Conservation (phyloP, 306 rosid genomes). For the Ziziphus jujuba region DNA sequence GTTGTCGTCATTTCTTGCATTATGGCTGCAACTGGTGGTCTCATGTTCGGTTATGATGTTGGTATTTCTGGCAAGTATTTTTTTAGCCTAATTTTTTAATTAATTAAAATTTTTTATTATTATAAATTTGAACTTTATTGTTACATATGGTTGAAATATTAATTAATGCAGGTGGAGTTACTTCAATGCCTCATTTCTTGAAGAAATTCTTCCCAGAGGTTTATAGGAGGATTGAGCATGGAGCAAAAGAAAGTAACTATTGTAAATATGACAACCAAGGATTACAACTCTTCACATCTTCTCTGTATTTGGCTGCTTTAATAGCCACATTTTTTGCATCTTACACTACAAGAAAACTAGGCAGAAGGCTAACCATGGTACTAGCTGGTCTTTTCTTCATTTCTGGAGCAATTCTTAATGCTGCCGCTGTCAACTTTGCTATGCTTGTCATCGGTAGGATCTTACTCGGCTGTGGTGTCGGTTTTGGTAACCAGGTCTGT, state of each 20-base stretch:
- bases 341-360: slow-evolving; percentile 45
- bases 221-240: slow-evolving; percentile 30
- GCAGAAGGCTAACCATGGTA: slow-evolving; percentile 69
- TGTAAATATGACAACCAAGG: slow-evolving; percentile 62
- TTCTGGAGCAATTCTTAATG: slow-evolving; percentile 46
- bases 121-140: slow-evolving; percentile 9
- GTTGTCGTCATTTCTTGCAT: slow-evolving; percentile 20
- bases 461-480: slow-evolving; percentile 71
- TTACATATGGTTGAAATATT: no score
- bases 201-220: slow-evolving; percentile 57
- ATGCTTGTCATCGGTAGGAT: slow-evolving; percentile 61
- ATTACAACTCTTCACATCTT: slow-evolving; percentile 64
- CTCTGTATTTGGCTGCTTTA: slow-evolving; percentile 61
- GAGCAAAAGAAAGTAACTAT: slow-evolving; percentile 40
- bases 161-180: slow-evolving; percentile 55
- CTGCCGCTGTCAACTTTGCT: slow-evolving; percentile 46
- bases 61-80: slow-evolving; percentile 20
- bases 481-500: slow-evolving; percentile 67
- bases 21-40: slow-evolving; percentile 25
- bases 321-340: slow-evolving; percentile 56
- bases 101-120: neutral
- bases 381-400: slow-evolving; percentile 62
- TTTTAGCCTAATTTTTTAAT: neutral
- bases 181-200: slow-evolving; percentile 57
- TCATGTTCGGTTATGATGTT: slow-evolving; percentile 28